Evolutionary conservation across 2,329 filamentous ascomycete genomes (phyloP), one percentile per base, ranked within the genome.

Genomic region (Claviceps pazoutovae): DNA sequence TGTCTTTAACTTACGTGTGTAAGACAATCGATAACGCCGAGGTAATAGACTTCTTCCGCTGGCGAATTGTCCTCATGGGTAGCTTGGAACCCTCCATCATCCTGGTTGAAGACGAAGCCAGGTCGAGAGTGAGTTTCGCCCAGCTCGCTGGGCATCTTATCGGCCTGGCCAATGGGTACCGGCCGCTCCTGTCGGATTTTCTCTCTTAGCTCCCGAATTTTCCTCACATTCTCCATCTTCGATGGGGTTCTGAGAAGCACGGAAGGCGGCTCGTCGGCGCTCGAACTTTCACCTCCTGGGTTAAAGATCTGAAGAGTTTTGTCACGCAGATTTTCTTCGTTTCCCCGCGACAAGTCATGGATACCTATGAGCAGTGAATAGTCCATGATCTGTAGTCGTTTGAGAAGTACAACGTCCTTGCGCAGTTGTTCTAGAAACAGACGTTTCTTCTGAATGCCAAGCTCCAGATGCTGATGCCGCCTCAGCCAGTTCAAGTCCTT

Each of bases 401-500:
- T 89, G 54, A 98, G 71, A 36, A 98, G 74, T 50, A 81, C 80
- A 8, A 98, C 93, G 66, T 98, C 93, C 55, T 79, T 80, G 59
- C 89, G 80, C 62, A 98, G 80, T 68, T 98, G 93, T 61, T 89
- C 82, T 46, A 97, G 75, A 64, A 98, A 98, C 19, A 89, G 71
- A 47, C 83, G 76, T 69, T 91, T 94, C 73, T 96, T 97, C 56
- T 84, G 77, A 5, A 93, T 82, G 11, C 93, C 93, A 58, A 96
- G 81, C 64, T 97, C 89, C 37, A 98, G 73, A 64, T 90, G 83
- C 57, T 89, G 77, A 61, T 94, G 82, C 58, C 91, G 78, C 57
- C 90, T 81, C 61, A 97, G 68, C 93, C 93, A 98, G 68, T 98
- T 98, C 53, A 98, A 74, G 66, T 98, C 93, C 67, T 98, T 98